Conservation (phyloP, 1,284 basidiomycete species). For the Stereum hirsutum region DNA sequence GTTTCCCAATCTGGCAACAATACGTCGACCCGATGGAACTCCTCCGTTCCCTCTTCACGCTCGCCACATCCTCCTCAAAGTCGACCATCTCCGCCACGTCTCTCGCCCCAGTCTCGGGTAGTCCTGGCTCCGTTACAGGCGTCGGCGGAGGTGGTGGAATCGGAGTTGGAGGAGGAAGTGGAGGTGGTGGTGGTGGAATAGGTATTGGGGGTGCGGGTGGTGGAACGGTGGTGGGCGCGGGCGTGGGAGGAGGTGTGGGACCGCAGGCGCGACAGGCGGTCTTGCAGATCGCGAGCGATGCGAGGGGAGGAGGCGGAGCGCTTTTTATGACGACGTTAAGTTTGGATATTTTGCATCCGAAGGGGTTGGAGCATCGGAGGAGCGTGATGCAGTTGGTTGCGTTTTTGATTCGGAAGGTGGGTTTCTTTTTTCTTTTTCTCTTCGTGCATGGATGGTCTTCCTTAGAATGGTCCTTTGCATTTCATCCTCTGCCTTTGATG, state of each 20-base stretch:
- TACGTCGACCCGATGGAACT: constrained; percentile 90
- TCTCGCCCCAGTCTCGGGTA: too few relatives aligned
- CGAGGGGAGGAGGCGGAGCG: too few relatives aligned
- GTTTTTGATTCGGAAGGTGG: constrained; percentile 85
- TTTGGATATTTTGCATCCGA: constrained; percentile 83
- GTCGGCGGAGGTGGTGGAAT: too few relatives aligned
- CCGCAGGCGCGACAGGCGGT: constrained; percentile 74
- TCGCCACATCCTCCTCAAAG: constrained; percentile 69
- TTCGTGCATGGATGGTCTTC: neutral
- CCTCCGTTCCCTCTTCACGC: constrained; percentile 75
- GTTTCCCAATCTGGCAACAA: constrained; percentile 91
- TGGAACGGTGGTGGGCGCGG: too few relatives aligned
- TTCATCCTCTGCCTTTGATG: neutral
- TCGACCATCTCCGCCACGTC: constrained; percentile 54
- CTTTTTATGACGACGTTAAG: constrained; percentile 94
- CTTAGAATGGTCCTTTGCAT: too few relatives aligned
- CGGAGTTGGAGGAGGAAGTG: too few relatives aligned
- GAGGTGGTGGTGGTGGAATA: too few relatives aligned
- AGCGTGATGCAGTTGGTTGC: constrained; percentile 91
- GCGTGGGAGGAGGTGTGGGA: too few relatives aligned
- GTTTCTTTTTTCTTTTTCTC: neutral
- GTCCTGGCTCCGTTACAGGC: too few relatives aligned
- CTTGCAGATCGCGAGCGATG: constrained; percentile 73
- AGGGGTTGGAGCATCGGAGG: constrained; percentile 71
- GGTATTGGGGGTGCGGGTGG: too few relatives aligned